A percentile compares a stretch with the other conserved stretches of the same genome.
Conservation (phyloP, 2,329 filamentous ascomycete species). For the Nothopassalora personata region DNA sequence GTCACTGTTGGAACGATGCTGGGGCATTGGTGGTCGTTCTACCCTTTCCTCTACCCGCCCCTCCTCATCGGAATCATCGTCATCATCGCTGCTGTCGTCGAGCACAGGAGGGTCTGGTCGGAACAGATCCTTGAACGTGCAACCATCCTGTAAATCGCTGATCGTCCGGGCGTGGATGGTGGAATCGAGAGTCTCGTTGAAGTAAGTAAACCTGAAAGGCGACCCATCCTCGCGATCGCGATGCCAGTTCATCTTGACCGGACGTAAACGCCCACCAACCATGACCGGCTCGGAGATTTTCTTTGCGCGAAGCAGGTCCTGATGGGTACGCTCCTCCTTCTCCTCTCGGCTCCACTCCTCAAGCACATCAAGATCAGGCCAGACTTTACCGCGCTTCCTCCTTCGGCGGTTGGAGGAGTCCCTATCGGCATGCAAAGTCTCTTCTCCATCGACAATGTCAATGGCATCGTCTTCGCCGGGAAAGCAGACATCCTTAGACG, state of each 20-base stretch:
- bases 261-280: conserved; percentile 80
- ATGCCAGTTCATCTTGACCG: conserved; percentile 70
- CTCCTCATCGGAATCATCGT: conserved; percentile 56
- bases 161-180: conserved; percentile 96
- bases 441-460: conserved; percentile 44
- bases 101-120: conserved; percentile 76
- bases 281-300: conserved; percentile 91
- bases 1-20: conserved; percentile 8
- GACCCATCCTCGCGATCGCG: conserved; percentile 68
- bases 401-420: conserved; percentile 33
- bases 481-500: conserved; percentile 88
- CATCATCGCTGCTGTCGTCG: conserved; percentile 61
- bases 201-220: conserved; percentile 95
- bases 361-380: conserved; percentile 78
- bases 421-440: conserved; percentile 49
- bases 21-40: conserved; percentile 28
- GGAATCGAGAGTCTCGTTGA: conserved; percentile 93
- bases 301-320: conserved; percentile 75
- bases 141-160: conserved; percentile 82
- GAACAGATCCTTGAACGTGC: conserved; percentile 81
- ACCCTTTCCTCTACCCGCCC: conserved; percentile 28
- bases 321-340: conserved; percentile 69
- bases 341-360: conserved; percentile 89
- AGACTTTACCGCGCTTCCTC: conserved; percentile 61
- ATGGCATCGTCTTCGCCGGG: conserved; percentile 67